phyloP scores from a whole-genome alignment of 1,284 basidiomycete genomes.

The Ustilago lituana region DNA sequence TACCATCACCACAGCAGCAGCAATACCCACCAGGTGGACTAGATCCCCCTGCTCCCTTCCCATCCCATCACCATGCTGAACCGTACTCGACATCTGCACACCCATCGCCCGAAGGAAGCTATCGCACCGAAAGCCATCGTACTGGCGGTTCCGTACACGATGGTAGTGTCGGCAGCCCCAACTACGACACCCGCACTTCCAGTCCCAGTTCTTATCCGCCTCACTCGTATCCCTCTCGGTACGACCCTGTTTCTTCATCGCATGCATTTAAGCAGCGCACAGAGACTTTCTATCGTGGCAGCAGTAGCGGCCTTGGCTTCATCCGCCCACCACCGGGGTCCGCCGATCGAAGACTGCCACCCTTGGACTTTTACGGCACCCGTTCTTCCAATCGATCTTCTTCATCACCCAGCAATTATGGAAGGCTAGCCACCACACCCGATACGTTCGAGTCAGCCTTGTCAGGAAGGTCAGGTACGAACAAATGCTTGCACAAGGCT shows the following conservation, averaged over 20 bases:
- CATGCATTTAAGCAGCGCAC: constrained; percentile 15
- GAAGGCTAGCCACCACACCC: constrained; percentile 19
- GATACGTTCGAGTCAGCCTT: constrained; percentile 22
- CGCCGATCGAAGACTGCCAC: constrained; percentile 26
- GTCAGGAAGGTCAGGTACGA: constrained; percentile 8
- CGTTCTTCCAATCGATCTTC: constrained; percentile 21
- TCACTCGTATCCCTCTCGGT: constrained; percentile 29
- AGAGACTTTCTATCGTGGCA: constrained; percentile 40
- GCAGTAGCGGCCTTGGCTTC: constrained; percentile 40
- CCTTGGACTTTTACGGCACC: constrained; percentile 22
- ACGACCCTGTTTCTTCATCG: constrained; percentile 20
- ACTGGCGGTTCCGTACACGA: constrained; percentile 18
- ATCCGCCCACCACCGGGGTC: constrained; percentile 26
- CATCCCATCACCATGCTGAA: constrained; percentile 7
- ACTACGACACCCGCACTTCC: constrained; percentile 5
- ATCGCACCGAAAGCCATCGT: constrained; percentile 27
- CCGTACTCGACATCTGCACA: constrained; percentile 12
- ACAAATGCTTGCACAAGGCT: constrained; percentile 3
- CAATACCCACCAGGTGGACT: background rate
- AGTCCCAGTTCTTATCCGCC: constrained; percentile 27
- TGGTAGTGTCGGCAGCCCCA: constrained; percentile 33
- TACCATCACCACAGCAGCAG: constrained; percentile 2
- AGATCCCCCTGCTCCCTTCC: background rate
- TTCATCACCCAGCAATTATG: constrained; percentile 27
- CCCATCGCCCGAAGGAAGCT: constrained; percentile 18